phyloP scores from a whole-genome alignment of 2,329 filamentous ascomycete genomes.

The Phialocephala subalpina region DNA sequence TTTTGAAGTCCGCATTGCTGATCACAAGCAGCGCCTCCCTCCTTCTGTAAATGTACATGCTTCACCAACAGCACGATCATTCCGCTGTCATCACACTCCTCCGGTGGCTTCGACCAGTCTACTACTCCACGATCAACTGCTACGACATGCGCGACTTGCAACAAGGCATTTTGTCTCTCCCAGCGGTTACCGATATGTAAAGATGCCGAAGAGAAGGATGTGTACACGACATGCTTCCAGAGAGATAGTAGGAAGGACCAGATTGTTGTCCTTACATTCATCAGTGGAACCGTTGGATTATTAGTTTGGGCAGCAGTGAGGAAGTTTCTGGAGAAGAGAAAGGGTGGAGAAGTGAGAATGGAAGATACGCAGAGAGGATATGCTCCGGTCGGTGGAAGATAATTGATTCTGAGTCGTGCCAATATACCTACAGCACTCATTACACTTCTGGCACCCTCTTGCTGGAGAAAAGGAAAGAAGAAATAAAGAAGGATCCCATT shows the following conservation, averaged over 20 bases:
- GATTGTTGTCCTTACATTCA: slow-evolving; percentile 71
- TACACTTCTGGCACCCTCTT: neutral
- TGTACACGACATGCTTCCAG: slow-evolving; percentile 71
- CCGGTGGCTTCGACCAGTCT: slow-evolving; percentile 34
- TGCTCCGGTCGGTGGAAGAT: slow-evolving; percentile 34
- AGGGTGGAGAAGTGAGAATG: slow-evolving; percentile 36
- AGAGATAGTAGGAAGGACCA: slow-evolving; percentile 72
- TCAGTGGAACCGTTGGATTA: slow-evolving; percentile 64
- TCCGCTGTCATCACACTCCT: slow-evolving; percentile 53
- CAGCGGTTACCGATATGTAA: slow-evolving; percentile 70
- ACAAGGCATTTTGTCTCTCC: slow-evolving; percentile 68
- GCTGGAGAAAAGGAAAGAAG: neutral
- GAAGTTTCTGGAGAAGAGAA: slow-evolving; percentile 54
- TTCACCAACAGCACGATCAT: slow-evolving; percentile 75
- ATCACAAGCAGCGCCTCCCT: slow-evolving; percentile 60
- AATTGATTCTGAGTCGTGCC: neutral
- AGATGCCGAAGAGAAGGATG: slow-evolving; percentile 66
- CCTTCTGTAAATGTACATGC: slow-evolving; percentile 76
- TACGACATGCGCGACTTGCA: slow-evolving; percentile 67
- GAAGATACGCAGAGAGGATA: slow-evolving; percentile 37
- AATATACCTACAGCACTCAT: neutral
- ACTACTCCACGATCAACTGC: slow-evolving; percentile 44
- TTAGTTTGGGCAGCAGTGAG: slow-evolving; percentile 66
- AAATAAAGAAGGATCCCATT: no score
- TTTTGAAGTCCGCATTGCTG: slow-evolving; percentile 26